Conservation (phyloP, 495 filamentous ascomycete genomes). For the Penicillium goetzii region DNA sequence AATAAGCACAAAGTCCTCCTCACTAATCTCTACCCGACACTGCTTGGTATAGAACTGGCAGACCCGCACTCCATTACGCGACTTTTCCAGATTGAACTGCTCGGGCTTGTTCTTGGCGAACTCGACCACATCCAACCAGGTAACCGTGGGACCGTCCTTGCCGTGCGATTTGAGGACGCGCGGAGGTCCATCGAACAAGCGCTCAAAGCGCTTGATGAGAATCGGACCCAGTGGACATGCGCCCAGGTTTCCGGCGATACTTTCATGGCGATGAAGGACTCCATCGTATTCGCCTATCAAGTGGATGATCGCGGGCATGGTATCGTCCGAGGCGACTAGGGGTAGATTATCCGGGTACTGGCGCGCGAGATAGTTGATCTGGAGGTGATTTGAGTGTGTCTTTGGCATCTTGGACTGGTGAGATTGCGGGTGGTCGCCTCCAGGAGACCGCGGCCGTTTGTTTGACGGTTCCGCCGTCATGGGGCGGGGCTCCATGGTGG, state of each 20-base stretch:
- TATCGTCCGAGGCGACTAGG: constrained; percentile 62
- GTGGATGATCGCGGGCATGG: constrained; percentile 62
- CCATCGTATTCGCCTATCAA: constrained; percentile 80
- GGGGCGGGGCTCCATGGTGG: constrained; percentile 47
- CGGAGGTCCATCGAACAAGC: constrained; percentile 80
- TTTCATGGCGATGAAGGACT: constrained; percentile 82
- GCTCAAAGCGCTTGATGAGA: constrained; percentile 81
- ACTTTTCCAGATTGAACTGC: constrained; percentile 75
- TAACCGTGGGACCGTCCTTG: constrained; percentile 64
- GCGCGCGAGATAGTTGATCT: constrained; percentile 82
- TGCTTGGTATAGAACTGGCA: constrained; percentile 85
- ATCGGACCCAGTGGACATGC: constrained; percentile 82
- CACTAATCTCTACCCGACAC: constrained; percentile 79
- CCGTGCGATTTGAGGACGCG: constrained; percentile 66
- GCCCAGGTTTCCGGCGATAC: constrained; percentile 81
- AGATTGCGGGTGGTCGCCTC: constrained; percentile 46
- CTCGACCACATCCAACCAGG: constrained; percentile 83
- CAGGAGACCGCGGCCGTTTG: constrained; percentile 67
- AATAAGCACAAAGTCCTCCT: constrained; percentile 84
- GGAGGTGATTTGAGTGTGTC: constrained; percentile 60
- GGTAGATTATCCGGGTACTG: constrained; percentile 65
- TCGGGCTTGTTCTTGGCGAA: constrained; percentile 80
- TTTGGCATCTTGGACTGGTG: constrained; percentile 58
- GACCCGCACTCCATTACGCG: constrained; percentile 65
- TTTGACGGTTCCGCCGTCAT: constrained; percentile 43